Base-by-base conservation (phyloP, 2,329 filamentous ascomycete genomes). In the Fusarium fracticaudum region DNA sequence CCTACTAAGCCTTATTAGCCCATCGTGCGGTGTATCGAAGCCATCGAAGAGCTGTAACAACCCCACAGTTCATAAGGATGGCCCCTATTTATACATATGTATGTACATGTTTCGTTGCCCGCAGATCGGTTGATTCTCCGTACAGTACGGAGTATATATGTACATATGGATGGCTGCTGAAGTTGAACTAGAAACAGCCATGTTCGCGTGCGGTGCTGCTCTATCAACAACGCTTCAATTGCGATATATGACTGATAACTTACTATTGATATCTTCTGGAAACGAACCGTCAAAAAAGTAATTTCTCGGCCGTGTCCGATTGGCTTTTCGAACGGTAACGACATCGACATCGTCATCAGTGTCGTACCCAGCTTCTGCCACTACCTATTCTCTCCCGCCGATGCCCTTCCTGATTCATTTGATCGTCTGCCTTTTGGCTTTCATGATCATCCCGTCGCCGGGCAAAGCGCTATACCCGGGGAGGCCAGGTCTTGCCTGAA, bases 381-480 rank as follows among this genome's bases (percentile, higher is more conserved):
- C 22, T 54, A 38, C 38, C 38, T 35, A 54, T 29, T 29, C 26
- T 43, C 66, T 50, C 53, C 35, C 37, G 54, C 26, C 38, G 40
- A 70, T 54, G 33, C 33, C 44, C 17, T 35, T 58, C 33, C 54
- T 44, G 40, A 57, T 71, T 64, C 57, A 58, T 69, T 57, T 47
- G 53, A 62, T 48, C 51, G 37, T 44, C 45, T 38, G 18, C 31
- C 44, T 29, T 61, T 55, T 57, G 64, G 48, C 57, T 54, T 72
- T 69, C 64, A 63, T 55, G 62, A 69, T 58, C 59, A 72, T 65
- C 58, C 60, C 57, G 67, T 24, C 65, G 68, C 41, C 61, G 64
- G 54, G 50, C 62, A 75, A 38, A 55, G 54, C 75, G 64, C 76
- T 78, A 78, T 75, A 59, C 76, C 74, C 41, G 55, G 75, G 57